These are phyloP conservation scores for Logfia minima DNA, from an alignment of 129 eudicot genomes.

Conservation along the genomic window DNA sequence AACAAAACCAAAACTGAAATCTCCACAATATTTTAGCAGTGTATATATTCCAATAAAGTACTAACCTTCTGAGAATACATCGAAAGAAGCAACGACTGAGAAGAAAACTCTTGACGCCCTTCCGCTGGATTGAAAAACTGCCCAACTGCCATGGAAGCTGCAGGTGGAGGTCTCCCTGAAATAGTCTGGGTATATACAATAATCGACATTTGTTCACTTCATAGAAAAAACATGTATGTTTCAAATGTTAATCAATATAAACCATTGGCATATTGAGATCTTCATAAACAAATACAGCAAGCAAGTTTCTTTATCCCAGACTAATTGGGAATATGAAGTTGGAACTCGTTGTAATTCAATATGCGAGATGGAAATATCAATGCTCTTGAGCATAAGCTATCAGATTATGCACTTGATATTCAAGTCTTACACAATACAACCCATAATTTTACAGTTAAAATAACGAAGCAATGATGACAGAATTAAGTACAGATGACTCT, in stretches of 20 bases:
- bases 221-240: neutral
- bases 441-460: neutral
- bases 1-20: constrained; percentile 1
- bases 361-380: neutral
- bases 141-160: constrained; percentile 99
- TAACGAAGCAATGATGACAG: neutral
- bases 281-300: neutral
- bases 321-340: too few species aligned
- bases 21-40: constrained; percentile 1
- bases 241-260: neutral
- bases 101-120: constrained; percentile 53
- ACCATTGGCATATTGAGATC: neutral
- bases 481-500: neutral
- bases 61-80: constrained; percentile 55
- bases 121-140: constrained; percentile 84
- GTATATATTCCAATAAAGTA: constrained; percentile 21
- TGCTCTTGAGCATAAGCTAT: neutral
- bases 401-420: constrained; percentile 4
- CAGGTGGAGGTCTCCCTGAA: constrained; percentile 99
- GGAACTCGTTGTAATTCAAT: neutral
- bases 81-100: constrained; percentile 59
- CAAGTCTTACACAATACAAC: neutral
- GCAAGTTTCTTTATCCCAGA: neutral
- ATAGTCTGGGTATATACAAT: constrained; percentile 59
- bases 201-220: constrained; percentile 32